Evolutionary conservation across 371 early-diverging fungal species (phyloP).

Genomic region (Apophysomyces elegans): DNA sequence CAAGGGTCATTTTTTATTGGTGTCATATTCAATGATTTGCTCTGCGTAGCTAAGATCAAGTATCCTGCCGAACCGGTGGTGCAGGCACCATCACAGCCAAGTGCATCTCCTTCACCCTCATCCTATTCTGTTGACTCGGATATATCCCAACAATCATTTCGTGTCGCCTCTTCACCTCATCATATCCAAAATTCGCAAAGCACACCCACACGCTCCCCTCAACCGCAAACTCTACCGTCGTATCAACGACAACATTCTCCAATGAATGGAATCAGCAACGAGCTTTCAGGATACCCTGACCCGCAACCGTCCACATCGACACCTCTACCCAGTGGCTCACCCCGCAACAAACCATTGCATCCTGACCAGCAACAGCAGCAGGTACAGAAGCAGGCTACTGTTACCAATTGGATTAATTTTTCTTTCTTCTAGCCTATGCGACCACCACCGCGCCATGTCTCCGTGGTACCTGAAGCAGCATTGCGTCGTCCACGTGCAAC

Average conservation of each 20-base stretch:
- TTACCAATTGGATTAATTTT: background rate
- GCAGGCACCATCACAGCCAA: conserved; percentile 21
- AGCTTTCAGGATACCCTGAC: conserved; percentile 14
- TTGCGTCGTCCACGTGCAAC: conserved; percentile 50
- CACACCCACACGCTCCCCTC: conserved; percentile 22
- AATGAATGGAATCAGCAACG: conserved; percentile 11
- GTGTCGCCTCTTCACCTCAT: conserved; percentile 16
- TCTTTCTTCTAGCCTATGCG: conserved; percentile 7
- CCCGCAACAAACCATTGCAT: background rate
- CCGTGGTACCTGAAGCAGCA: conserved; percentile 51
- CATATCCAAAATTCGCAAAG: conserved; percentile 26
- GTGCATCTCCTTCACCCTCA: conserved; percentile 19
- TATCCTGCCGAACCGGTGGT: conserved; percentile 61
- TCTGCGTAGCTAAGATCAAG: conserved; percentile 64
- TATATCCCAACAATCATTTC: conserved; percentile 20
- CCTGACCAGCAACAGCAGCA: conserved; percentile 5
- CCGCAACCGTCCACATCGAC: conserved; percentile 22
- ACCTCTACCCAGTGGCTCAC: conserved; percentile 14
- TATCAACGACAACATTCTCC: conserved; percentile 17
- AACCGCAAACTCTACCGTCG: conserved; percentile 5
- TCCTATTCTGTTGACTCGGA: conserved; percentile 21
- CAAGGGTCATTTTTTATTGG: background rate
- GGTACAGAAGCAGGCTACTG: background rate
- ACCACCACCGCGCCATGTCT: conserved; percentile 46
- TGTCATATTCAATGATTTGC: background rate